These are phyloP conservation scores for Geopyxis carbonaria DNA, from an alignment of 495 filamentous ascomycete species.

Conservation along the genomic window DNA sequence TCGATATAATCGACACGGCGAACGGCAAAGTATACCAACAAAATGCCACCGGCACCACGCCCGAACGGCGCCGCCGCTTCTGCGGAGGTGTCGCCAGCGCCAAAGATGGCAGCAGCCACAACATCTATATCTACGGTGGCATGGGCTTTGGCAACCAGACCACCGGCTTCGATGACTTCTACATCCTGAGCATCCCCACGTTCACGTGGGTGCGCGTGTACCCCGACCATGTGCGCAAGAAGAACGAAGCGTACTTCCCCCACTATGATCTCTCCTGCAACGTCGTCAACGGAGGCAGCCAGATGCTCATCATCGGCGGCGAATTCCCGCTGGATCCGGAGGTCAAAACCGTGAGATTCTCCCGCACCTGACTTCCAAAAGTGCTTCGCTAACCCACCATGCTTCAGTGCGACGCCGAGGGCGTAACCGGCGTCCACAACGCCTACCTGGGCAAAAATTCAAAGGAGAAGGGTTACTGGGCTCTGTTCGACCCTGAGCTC, in stretches of 20 bases:
- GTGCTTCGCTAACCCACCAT: too few relatives aligned
- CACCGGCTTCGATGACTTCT: conserved; percentile 38
- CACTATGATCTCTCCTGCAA: too few relatives aligned
- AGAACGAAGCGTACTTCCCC: too few relatives aligned
- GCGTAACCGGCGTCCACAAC: conserved; percentile 29
- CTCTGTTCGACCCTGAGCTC: too few relatives aligned
- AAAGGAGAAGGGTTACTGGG: conserved; percentile 24
- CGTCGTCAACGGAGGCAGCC: too few relatives aligned
- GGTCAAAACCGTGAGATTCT: too few relatives aligned
- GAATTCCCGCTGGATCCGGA: too few relatives aligned
- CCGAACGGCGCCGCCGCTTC: conserved; percentile 33
- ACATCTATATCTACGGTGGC: conserved; percentile 41
- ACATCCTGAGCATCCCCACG: conserved; percentile 37
- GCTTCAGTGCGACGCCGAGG: conserved; percentile 25
- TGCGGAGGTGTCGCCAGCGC: conserved; percentile 39
- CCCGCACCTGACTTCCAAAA: too few relatives aligned
- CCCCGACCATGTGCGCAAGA: too few relatives aligned
- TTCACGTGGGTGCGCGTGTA: too few relatives aligned
- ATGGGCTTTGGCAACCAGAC: conserved; percentile 27
- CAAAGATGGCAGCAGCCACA: conserved; percentile 34
- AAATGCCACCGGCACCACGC: conserved; percentile 31
- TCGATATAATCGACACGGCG: conserved; percentile 34
- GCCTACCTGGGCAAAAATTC: conserved; percentile 27
- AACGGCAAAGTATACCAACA: conserved; percentile 36
- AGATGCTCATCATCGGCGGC: too few relatives aligned